Evolutionary conservation across 768 basidiomycete genomes (phyloP).

Genomic region (Russula vinacea): DNA sequence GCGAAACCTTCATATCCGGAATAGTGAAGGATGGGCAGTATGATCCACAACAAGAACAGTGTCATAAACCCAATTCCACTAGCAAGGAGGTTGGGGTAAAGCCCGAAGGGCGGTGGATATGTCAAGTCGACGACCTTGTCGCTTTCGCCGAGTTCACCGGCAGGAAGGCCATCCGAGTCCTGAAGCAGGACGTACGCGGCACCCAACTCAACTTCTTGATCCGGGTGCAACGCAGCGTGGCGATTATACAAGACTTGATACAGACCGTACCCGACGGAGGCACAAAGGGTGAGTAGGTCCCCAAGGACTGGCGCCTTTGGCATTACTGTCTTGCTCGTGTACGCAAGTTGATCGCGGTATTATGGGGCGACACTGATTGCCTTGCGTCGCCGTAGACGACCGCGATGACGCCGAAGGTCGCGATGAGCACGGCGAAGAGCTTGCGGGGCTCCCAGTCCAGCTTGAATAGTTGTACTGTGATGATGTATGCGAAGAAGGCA

Average conservation of each 20-base stretch:
- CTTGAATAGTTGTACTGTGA: constrained; percentile 70
- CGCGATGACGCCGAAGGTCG: constrained; percentile 73
- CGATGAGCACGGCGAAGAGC: constrained; percentile 70
- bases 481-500: constrained; percentile 87
- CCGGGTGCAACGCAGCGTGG: constrained; percentile 67
- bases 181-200: constrained; percentile 47
- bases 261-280: constrained; percentile 67
- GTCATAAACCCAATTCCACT: constrained; percentile 79
- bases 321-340: constrained; percentile 7
- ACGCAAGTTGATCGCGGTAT: constrained; percentile 14
- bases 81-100: constrained; percentile 81
- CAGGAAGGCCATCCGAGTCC: constrained; percentile 37
- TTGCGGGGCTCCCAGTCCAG: constrained; percentile 61
- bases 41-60: constrained; percentile 69
- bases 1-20: constrained; percentile 61
- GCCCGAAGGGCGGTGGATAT: constrained; percentile 72
- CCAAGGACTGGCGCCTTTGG: constrained; percentile 62
- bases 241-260: constrained; percentile 87
- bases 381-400: constrained; percentile 71
- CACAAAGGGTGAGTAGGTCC: constrained; percentile 68
- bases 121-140: constrained; percentile 28
- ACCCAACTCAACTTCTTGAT: constrained; percentile 49
- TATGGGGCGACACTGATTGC: constrained; percentile 35
- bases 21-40: constrained; percentile 71
- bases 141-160: constrained; percentile 31